These are phyloP conservation scores for Crepidotus variabilis DNA, from an alignment of 768 basidiomycete genomes.

Conservation along the genomic window DNA sequence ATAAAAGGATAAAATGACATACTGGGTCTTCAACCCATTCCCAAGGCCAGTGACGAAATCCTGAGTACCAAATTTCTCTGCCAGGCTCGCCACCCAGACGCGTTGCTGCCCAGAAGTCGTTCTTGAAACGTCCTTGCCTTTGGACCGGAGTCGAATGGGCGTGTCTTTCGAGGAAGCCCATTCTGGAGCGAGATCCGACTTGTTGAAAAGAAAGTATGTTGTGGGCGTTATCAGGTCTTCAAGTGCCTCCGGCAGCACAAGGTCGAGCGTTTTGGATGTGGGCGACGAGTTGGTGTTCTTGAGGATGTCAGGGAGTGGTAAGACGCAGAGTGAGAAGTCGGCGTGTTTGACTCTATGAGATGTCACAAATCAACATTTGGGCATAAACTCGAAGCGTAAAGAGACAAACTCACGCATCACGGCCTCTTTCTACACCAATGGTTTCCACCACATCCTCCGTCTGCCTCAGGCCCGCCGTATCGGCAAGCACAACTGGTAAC, in stretches of 20 bases:
- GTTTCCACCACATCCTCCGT: constrained; percentile 71
- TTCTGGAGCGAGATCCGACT: constrained; percentile 51
- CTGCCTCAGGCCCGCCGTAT: constrained; percentile 81
- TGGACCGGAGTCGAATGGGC: background rate
- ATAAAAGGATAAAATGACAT: constrained; percentile 9
- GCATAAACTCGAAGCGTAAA: background rate
- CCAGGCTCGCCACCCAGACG: constrained; percentile 64
- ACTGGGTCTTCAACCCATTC: constrained; percentile 47
- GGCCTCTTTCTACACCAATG: constrained; percentile 79
- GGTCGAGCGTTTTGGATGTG: constrained; percentile 9
- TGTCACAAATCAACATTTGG: background rate
- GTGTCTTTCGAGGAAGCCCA: background rate
- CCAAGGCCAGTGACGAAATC: constrained; percentile 61
- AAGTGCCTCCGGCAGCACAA: constrained; percentile 43
- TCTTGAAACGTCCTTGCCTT: background rate
- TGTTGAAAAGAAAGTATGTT: constrained; percentile 78
- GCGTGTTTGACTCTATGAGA: constrained; percentile 58
- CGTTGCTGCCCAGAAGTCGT: background rate
- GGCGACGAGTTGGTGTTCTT: background rate
- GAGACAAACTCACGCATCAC: constrained; percentile 48
- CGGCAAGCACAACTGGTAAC: constrained; percentile 73
- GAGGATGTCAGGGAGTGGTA: constrained; percentile 58
- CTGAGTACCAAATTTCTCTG: constrained; percentile 50
- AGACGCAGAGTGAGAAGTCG: constrained; percentile 75
- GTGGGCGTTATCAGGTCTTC: constrained; percentile 43